Conservation (phyloP, 2,329 filamentous ascomycete species). For the Sporothrix dimorphospora region DNA sequence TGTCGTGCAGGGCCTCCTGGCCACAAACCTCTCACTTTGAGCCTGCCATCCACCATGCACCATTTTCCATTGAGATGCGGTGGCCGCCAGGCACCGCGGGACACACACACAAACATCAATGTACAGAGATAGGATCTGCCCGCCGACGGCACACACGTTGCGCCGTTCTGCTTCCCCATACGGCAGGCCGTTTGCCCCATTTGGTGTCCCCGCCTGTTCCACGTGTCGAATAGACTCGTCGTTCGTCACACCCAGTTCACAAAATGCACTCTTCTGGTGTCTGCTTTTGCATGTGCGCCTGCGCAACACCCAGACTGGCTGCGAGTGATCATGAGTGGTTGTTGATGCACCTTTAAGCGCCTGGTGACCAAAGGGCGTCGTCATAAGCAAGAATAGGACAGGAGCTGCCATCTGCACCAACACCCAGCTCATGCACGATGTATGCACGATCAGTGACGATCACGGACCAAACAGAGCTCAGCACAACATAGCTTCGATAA, state of each 20-base stretch:
- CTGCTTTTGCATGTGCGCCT: background rate
- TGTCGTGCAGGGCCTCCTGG: background rate
- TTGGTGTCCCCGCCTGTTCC: background rate
- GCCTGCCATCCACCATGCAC: background rate
- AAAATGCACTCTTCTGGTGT: background rate
- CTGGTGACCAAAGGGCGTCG: too few species aligned
- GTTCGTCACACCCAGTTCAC: background rate
- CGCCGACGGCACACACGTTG: constrained; percentile 6
- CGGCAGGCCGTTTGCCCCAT: constrained; percentile 2
- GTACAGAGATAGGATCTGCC: too few species aligned
- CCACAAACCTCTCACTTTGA: background rate
- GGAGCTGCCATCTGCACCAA: background rate
- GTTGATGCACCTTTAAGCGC: background rate
- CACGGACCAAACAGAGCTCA: background rate
- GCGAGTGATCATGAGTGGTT: background rate
- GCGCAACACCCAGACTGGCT: background rate
- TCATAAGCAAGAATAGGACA: background rate
- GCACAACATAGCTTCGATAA: background rate
- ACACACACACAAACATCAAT: too few species aligned
- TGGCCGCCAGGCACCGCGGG: background rate
- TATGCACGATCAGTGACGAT: constrained; percentile 13
- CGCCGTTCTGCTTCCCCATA: constrained; percentile 12
- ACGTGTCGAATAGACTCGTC: background rate
- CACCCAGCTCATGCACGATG: constrained; percentile 17
- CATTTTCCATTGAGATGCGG: constrained; percentile 6